Conservation (phyloP, 148 eudicot species). For the Talinum fruticosum region DNA sequence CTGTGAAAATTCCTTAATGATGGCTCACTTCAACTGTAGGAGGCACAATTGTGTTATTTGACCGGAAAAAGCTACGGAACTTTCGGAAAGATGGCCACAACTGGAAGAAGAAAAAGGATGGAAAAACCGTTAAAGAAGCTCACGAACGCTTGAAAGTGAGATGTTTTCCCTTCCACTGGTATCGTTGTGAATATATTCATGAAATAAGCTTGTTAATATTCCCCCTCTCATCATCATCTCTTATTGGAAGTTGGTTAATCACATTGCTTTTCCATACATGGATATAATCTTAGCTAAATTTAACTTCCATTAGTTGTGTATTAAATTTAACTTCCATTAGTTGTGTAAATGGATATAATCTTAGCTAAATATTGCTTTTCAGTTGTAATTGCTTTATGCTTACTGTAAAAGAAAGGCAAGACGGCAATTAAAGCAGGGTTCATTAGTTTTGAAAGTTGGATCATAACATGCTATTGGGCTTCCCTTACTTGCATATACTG, state of each 20-base stretch:
- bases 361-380: not conserved
- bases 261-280: not conserved
- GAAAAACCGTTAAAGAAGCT: conserved; percentile 95
- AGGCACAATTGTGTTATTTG: conserved; percentile 79
- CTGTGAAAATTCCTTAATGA: conserved; percentile 8
- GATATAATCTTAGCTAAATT: not conserved
- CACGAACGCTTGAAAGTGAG: conserved; percentile 92
- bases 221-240: not conserved
- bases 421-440: not conserved
- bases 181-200: conserved; percentile 3
- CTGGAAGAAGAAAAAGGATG: conserved; percentile 96
- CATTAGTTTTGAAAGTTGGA: not conserved
- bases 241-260: not conserved
- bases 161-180: conserved; percentile 18
- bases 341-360: not conserved
- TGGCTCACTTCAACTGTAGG: conserved; percentile 39
- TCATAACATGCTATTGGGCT: not conserved
- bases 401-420: not conserved
- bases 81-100: conserved; percentile 93
- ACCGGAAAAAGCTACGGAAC: conserved; percentile 87
- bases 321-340: not conserved
- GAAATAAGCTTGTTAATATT: conserved; percentile 7
- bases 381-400: not conserved
- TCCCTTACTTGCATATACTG: not conserved
- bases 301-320: not conserved